phyloP scores from a whole-genome alignment of 208 protist genomes.

The Novymonas esmeraldas region DNA sequence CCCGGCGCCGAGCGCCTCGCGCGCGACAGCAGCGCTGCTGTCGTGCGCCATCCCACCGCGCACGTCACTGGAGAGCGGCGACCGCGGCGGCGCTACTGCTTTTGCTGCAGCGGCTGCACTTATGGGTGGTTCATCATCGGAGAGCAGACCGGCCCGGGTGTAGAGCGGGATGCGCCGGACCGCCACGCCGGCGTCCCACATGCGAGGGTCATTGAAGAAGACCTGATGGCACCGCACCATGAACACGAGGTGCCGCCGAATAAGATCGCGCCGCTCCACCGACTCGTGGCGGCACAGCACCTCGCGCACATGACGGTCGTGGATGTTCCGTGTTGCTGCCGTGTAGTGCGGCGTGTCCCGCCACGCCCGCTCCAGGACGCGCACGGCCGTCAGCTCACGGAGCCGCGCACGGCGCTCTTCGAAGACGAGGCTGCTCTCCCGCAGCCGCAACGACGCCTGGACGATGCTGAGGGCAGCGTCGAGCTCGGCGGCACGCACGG shows the following conservation, averaged over 20 bases:
- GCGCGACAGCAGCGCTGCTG: not conserved
- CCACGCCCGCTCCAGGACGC: constrained; percentile 59
- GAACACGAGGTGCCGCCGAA: constrained; percentile 45
- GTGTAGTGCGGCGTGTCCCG: constrained; percentile 22
- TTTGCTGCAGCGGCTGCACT: not conserved
- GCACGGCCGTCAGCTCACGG: constrained; percentile 18
- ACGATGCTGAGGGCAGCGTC: constrained; percentile 1
- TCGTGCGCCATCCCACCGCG: not conserved
- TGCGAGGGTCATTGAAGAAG: constrained; percentile 57
- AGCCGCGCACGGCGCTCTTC: not conserved
- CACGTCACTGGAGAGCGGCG: not conserved
- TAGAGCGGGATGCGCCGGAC: constrained; percentile 38
- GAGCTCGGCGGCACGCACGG: constrained; percentile 4
- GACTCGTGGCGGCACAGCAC: constrained; percentile 53
- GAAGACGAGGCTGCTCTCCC: constrained; percentile 1
- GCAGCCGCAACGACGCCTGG: constrained; percentile 19
- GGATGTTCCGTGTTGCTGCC: constrained; percentile 18
- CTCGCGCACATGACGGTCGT: constrained; percentile 31
- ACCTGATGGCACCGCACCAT: constrained; percentile 62
- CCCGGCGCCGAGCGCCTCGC: not conserved
- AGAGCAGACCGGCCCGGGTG: constrained; percentile 30
- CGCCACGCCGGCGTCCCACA: constrained; percentile 36
- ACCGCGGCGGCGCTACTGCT: no score
- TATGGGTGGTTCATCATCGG: not conserved
- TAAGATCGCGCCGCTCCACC: constrained; percentile 68